phyloP scores from a whole-genome alignment of 1,284 basidiomycete species.

The Naganishia liquefaciens region DNA sequence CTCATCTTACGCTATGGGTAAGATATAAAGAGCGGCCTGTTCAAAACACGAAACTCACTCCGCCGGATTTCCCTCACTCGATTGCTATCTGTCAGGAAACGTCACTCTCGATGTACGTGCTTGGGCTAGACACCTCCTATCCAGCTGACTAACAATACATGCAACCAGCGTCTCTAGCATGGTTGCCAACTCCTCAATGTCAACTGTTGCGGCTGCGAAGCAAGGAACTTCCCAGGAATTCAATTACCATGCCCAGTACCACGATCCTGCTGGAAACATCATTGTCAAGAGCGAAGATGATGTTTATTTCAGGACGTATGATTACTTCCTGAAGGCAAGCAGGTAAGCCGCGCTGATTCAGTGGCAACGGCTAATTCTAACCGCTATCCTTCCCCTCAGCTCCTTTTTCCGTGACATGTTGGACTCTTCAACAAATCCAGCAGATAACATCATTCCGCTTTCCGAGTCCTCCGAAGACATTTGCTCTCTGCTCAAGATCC shows the following conservation, averaged over 20 bases:
- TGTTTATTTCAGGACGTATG: neutral
- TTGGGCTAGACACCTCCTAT: no score
- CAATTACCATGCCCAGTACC: neutral
- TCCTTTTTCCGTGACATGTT: constrained; percentile 8
- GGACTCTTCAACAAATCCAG: neutral
- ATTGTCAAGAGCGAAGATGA: constrained; percentile 5
- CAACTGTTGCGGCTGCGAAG: no score
- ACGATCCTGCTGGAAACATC: constrained; percentile 1
- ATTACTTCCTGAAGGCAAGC: constrained; percentile 6
- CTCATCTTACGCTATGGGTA: no score
- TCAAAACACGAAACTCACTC: no score
- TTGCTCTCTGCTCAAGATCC: neutral
- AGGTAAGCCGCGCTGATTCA: neutral
- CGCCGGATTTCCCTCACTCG: no score
- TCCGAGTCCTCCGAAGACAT: neutral
- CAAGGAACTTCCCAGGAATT: no score
- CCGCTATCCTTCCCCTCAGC: neutral
- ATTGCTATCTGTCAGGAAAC: no score
- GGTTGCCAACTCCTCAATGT: no score
- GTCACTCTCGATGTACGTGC: no score
- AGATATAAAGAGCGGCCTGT: no score
- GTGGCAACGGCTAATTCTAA: neutral
- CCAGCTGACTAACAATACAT: no score
- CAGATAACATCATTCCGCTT: neutral
- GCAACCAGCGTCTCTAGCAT: no score